Evolutionary conservation across 331 rosid genomes (phyloP).

Genomic region (Pyracantha coccinea): DNA sequence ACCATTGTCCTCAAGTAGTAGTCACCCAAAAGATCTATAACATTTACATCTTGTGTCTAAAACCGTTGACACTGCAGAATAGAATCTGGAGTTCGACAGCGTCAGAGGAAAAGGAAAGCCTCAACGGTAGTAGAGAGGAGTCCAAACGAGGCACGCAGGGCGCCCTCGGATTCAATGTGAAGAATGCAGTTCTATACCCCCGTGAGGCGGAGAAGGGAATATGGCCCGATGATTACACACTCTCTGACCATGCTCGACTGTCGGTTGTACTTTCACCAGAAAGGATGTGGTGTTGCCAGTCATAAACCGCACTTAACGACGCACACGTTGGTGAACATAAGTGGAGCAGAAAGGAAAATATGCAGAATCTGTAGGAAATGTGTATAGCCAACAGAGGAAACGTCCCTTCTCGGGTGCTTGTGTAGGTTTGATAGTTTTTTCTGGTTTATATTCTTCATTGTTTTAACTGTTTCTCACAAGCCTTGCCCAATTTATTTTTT

Average conservation of each 20-base stretch:
- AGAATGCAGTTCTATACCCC: slow-evolving; percentile 59
- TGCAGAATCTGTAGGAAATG: background rate
- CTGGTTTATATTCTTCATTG: background rate
- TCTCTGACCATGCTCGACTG: slow-evolving; percentile 82
- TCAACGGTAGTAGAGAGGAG: slow-evolving; percentile 20
- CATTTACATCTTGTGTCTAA: background rate
- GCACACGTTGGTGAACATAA: background rate
- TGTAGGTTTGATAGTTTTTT: background rate
- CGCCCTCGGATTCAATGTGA: slow-evolving; percentile 64
- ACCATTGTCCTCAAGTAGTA: background rate
- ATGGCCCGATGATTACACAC: slow-evolving; percentile 81
- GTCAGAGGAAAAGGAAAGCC: slow-evolving; percentile 36
- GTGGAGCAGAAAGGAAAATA: background rate
- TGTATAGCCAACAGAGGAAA: background rate
- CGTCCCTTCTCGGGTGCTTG: background rate
- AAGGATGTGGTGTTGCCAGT: slow-evolving; percentile 32
- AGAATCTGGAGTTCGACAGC: slow-evolving; percentile 58
- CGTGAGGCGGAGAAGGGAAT: slow-evolving; percentile 70
- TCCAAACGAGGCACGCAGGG: slow-evolving; percentile 19
- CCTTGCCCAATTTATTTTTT: background rate
- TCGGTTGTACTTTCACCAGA: slow-evolving; percentile 50
- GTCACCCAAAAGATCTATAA: background rate
- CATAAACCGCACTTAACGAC: slow-evolving; percentile 4
- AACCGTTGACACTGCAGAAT: slow-evolving; percentile 35
- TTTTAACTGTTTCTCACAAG: background rate